These are phyloP conservation scores for Pseudogymnoascus sp. DNA, from an alignment of 2,329 filamentous ascomycete species.

Conservation along the genomic window DNA sequence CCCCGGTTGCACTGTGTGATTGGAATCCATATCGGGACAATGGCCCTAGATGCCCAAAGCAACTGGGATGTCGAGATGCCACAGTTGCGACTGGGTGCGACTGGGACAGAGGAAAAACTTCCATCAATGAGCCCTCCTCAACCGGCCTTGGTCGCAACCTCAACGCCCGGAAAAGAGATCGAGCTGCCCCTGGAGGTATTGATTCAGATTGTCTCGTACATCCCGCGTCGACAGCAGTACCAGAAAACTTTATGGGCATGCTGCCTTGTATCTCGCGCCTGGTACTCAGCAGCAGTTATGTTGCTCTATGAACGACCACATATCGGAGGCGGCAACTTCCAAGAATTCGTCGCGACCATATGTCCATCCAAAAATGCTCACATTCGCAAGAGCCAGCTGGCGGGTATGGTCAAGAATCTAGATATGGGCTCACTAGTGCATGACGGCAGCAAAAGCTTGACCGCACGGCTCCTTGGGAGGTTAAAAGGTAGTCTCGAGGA, in stretches of 20 bases:
- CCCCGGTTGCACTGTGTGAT: background rate
- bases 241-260: slow-evolving; percentile 27
- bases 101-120: background rate
- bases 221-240: slow-evolving; percentile 18
- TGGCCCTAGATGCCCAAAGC: slow-evolving; percentile 27
- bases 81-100: slow-evolving; percentile 13
- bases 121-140: background rate
- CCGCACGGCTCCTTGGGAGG: slow-evolving; percentile 27
- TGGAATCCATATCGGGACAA: slow-evolving; percentile 10
- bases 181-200: slow-evolving; percentile 29
- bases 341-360: slow-evolving; percentile 27
- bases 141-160: background rate
- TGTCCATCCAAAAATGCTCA: slow-evolving; percentile 32
- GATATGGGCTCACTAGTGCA: slow-evolving; percentile 31
- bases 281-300: slow-evolving; percentile 25
- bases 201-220: slow-evolving; percentile 25
- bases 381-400: slow-evolving; percentile 26
- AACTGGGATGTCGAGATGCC: slow-evolving; percentile 30
- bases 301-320: slow-evolving; percentile 25
- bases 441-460: slow-evolving; percentile 26
- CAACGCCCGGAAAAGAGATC: slow-evolving; percentile 16
- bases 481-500: slow-evolving; percentile 29
- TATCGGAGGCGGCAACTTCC: slow-evolving; percentile 27
- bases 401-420: slow-evolving; percentile 24
- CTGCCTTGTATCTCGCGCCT: slow-evolving; percentile 26